Conservation (phyloP, 2,329 filamentous ascomycete genomes). For the Decorospora gaudefroyi region DNA sequence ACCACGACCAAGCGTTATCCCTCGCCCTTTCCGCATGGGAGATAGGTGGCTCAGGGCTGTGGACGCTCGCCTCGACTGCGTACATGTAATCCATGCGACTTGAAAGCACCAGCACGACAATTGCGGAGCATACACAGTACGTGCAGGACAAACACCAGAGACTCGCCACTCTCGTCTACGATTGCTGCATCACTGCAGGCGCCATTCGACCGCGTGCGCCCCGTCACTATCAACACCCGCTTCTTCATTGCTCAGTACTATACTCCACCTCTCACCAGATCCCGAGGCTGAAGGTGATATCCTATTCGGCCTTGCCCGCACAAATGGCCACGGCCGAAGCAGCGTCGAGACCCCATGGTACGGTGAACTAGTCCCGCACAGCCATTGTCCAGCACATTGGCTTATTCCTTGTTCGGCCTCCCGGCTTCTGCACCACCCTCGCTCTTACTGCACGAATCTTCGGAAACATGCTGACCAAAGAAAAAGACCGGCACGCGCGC, state of each 20-base stretch:
- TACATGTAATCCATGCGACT: not conserved
- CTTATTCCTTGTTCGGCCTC: no score
- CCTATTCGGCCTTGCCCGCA: constrained; percentile 14
- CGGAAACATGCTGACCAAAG: constrained; percentile 29
- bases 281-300: constrained; percentile 11
- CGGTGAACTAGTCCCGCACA: constrained; percentile 32
- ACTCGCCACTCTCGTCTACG: no score
- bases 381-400: constrained; percentile 23
- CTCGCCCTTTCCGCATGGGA: constrained; percentile 4
- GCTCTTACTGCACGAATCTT: constrained; percentile 3
- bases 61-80: not conserved
- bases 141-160: no score
- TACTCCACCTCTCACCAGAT: constrained; percentile 17
- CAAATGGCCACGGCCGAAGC: constrained; percentile 54
- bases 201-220: not conserved
- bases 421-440: constrained; percentile 7
- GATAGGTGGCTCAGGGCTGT: no score
- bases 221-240: not conserved
- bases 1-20: not conserved
- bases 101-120: no score
- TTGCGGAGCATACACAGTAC: no score
- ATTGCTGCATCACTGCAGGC: not conserved
- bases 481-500: constrained; percentile 70
- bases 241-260: not conserved
- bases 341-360: constrained; percentile 52